Evolutionary conservation across 495 filamentous ascomycete genomes (phyloP).

Genomic region (Lasiosphaeria miniovina): DNA sequence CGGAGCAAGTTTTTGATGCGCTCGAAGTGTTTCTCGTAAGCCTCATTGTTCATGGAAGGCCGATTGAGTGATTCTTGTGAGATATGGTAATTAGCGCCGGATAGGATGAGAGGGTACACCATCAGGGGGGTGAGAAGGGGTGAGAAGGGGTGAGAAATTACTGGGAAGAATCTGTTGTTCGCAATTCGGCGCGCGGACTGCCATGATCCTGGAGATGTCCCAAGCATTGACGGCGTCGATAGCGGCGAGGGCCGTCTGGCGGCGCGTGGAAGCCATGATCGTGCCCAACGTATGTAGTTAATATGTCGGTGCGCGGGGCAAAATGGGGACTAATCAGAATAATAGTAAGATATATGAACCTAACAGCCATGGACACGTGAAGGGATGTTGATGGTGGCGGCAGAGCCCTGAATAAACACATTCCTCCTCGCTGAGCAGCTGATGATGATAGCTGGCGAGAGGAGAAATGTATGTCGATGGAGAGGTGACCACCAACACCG

Average conservation of each 20-base stretch:
- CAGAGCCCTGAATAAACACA: too few relatives aligned
- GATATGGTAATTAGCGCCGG: not conserved
- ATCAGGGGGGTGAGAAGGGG: not conserved
- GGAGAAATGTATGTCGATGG: too few relatives aligned
- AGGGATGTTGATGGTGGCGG: too few relatives aligned
- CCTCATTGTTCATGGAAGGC: slow-evolving; percentile 9
- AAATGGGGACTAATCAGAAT: not conserved
- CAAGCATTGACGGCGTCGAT: slow-evolving; percentile 8
- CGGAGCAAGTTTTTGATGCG: not conserved
- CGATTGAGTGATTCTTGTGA: not conserved
- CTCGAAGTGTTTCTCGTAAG: slow-evolving; percentile 1
- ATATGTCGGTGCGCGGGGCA: not conserved
- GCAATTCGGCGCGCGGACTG: slow-evolving; percentile 7
- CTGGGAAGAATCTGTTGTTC: slow-evolving; percentile 7
- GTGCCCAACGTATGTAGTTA: not conserved
- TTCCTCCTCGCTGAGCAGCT: too few relatives aligned
- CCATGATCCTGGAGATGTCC: slow-evolving; percentile 12
- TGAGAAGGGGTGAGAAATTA: not conserved
- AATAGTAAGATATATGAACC: too few relatives aligned
- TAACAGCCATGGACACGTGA: too few relatives aligned
- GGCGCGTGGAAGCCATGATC: slow-evolving; percentile 1
- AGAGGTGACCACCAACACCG: too few relatives aligned
- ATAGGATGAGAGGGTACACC: not conserved
- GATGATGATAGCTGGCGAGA: too few relatives aligned
- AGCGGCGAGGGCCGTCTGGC: slow-evolving; percentile 5